A percentile compares a stretch with the other conserved stretches of the same genome.
phyloP scores from a whole-genome alignment of 2,329 filamentous ascomycete species.

The Cercospora beticola region DNA sequence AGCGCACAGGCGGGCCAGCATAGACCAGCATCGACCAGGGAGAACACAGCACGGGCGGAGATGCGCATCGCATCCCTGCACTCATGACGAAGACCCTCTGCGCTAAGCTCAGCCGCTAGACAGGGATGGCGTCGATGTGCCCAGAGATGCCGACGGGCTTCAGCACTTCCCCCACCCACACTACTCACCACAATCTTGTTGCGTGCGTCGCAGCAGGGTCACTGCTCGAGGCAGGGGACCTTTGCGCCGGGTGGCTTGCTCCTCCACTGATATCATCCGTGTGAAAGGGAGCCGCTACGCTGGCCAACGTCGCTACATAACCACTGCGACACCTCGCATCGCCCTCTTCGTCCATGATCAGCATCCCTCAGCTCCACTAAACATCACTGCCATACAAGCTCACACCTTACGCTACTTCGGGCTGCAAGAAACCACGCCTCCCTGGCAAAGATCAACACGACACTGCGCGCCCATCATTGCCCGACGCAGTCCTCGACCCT shows the following conservation, averaged over 20 bases:
- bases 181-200: background rate
- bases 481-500: constrained; percentile 1
- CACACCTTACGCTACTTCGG: constrained; percentile 12
- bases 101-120: background rate
- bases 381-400: constrained; percentile 14
- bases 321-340: constrained; percentile 6
- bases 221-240: background rate
- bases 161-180: background rate
- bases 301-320: constrained; percentile 5
- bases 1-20: background rate
- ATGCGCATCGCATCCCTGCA: constrained; percentile 2
- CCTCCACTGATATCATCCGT: constrained; percentile 14
- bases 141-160: background rate
- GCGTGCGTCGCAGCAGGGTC: background rate
- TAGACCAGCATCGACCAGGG: background rate
- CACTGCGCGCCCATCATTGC: constrained; percentile 21
- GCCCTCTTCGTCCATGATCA: constrained; percentile 17
- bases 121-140: background rate
- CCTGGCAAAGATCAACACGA: constrained; percentile 13
- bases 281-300: background rate
- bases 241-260: constrained; percentile 14
- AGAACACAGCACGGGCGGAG: background rate
- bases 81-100: constrained; percentile 7
- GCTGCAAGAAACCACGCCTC: constrained; percentile 8
- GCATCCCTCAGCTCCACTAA: constrained; percentile 6